Evolutionary conservation across 2,329 filamentous ascomycete genomes (phyloP), one percentile per base, ranked within the genome.

Genomic region (Pseudonectria buxi): DNA sequence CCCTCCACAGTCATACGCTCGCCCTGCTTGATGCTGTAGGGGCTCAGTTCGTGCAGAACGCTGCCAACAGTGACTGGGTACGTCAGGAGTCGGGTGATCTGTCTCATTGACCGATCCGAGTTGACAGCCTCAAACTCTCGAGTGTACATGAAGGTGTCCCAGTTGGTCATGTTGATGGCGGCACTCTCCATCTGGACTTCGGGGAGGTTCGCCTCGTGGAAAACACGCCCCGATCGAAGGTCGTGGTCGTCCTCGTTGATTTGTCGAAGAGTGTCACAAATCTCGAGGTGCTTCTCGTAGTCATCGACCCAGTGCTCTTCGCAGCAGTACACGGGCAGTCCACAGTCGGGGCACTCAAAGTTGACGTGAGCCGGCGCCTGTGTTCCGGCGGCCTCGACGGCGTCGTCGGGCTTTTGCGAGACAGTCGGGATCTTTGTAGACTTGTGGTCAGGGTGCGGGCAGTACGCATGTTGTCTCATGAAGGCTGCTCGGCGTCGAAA

Each of bases 181-280:
- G 88, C 86, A 59, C 95, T 90, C 46, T 95, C 89, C 58, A 95
- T 80, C 65, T 95, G 89, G 36, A 81, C 73, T 11, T 83, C 86
- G 0, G 92, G 88, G 56, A 95, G 94, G 43, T 89, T 80, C 55
- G 94, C 96, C 61, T 98, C 94, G 11, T 85, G 82, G 62, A 98
- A 98, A 61, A 87, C 83, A 18, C 92, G 77, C 4, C 92, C 92
- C 13, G 87, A 95, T 33, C 84, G 74, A 47, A 98, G 65, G 59
- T 98, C 92, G 56, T 98, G 94, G 50, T 98, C 92, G 56, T 98
- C 92, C 65, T 98, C 92, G 50, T 98, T 98, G 63, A 95, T 90
- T 63, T 96, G 83, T 46, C 83, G 74, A 37, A 98, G 67, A 0
- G 85, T 85, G 54, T 98, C 90, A 61, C 92, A 98, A 25, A 98